Percentiles rank a stretch among this genome's conserved stretches.
Conservation (phyloP, 2,329 filamentous ascomycete genomes). For the Cytospora piceicola region DNA sequence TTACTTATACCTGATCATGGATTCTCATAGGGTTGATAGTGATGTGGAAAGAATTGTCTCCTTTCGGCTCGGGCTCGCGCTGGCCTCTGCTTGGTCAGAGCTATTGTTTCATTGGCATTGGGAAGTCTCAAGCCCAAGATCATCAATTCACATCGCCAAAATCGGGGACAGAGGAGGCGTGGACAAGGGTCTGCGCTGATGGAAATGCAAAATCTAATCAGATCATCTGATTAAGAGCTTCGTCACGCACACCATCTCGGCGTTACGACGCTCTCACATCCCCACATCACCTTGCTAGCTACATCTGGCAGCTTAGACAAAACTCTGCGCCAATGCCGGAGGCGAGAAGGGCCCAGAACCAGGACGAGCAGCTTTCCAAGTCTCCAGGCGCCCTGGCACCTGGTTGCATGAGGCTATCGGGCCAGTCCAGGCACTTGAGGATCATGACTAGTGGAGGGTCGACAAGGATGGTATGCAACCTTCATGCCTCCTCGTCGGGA, state of each 20-base stretch:
- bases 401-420: not conserved
- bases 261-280: slow-evolving; percentile 6
- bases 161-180: slow-evolving; percentile 4
- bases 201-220: slow-evolving; percentile 44
- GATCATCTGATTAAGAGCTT: slow-evolving; percentile 50
- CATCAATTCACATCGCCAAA: not conserved
- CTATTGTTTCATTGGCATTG: not conserved
- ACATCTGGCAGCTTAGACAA: slow-evolving; percentile 16
- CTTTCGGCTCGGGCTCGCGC: not conserved
- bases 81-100: not conserved
- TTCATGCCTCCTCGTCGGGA: not conserved
- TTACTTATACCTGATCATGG: not conserved
- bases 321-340: not conserved
- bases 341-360: not conserved
- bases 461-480: not conserved
- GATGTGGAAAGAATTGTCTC: not conserved
- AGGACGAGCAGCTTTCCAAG: not conserved
- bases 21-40: not conserved
- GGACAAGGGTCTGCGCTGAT: not conserved
- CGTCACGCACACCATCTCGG: slow-evolving; percentile 7
- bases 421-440: not conserved
- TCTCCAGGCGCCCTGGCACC: too few species aligned
- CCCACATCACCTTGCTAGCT: slow-evolving; percentile 18
- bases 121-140: not conserved
- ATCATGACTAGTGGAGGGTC: not conserved